A percentile compares a stretch with the other conserved stretches of the same genome.
Evolutionary conservation across 2,329 filamentous ascomycete genomes (phyloP).

Genomic region (Aspergillus fumigatiaffinis): DNA sequence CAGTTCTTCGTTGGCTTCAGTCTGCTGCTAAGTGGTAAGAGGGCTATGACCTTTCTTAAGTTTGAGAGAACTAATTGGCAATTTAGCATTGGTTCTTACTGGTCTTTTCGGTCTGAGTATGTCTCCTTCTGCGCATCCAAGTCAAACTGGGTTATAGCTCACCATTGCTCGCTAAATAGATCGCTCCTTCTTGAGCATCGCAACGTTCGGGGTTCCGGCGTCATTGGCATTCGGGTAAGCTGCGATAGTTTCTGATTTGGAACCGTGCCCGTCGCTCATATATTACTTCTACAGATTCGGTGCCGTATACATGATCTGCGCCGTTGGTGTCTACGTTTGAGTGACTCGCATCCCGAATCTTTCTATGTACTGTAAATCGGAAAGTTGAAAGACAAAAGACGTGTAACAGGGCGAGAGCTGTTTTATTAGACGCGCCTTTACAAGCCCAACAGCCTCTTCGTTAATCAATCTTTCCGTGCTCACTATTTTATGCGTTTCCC

Average conservation of each 20-base stretch:
- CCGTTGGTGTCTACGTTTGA: constrained; percentile 96
- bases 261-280: constrained; percentile 10
- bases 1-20: constrained; percentile 80
- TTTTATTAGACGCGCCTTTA: constrained; percentile 32
- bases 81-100: constrained; percentile 61
- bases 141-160: not conserved
- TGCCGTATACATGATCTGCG: constrained; percentile 97
- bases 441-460: constrained; percentile 8
- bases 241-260: constrained; percentile 16
- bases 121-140: constrained; percentile 21
- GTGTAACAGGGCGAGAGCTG: constrained; percentile 10
- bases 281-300: constrained; percentile 62
- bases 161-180: constrained; percentile 50
- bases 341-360: constrained; percentile 21
- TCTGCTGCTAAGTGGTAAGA: constrained; percentile 63
- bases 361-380: constrained; percentile 35
- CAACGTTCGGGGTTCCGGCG: constrained; percentile 76
- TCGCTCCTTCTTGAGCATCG: constrained; percentile 72
- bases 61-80: constrained; percentile 10
- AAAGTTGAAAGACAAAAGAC: constrained; percentile 23
- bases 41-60: too few species aligned
- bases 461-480: constrained; percentile 13
- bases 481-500: constrained; percentile 8
- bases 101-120: constrained; percentile 84
- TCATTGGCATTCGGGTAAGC: constrained; percentile 85